phyloP scores from a whole-genome alignment of 1,284 basidiomycete genomes.

The Pseudozyma tsukubaensis region DNA sequence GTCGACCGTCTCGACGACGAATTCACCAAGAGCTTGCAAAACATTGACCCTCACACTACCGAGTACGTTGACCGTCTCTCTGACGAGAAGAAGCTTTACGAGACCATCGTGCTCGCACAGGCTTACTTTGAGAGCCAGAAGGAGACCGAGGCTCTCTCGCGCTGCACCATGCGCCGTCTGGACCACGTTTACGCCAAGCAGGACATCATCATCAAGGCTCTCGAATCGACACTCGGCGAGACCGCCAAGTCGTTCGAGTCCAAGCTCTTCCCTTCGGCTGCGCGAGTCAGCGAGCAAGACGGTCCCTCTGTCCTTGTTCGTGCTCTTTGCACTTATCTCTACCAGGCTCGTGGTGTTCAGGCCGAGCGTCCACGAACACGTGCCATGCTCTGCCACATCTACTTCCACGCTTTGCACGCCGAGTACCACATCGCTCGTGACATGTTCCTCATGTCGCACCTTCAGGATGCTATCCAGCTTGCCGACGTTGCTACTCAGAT shows the following conservation, averaged over 20 bases:
- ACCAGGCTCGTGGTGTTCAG: slow-evolving; percentile 81
- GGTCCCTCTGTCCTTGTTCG: slow-evolving; percentile 81
- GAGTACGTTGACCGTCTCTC: slow-evolving; percentile 90
- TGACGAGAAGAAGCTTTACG: slow-evolving; percentile 93
- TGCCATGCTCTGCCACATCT: slow-evolving; percentile 97
- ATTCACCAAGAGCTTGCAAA: slow-evolving; percentile 96
- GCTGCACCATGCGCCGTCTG: slow-evolving; percentile 92
- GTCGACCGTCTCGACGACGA: slow-evolving; percentile 97
- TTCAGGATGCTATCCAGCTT: slow-evolving; percentile 94
- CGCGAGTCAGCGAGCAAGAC: slow-evolving; percentile 52
- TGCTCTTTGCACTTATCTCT: slow-evolving; percentile 88
- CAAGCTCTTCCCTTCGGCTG: slow-evolving; percentile 58
- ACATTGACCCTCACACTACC: slow-evolving; percentile 97
- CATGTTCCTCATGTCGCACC: slow-evolving; percentile 98
- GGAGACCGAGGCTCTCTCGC: slow-evolving; percentile 66
- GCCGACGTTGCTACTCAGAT: slow-evolving; percentile 98
- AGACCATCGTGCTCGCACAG: slow-evolving; percentile 90
- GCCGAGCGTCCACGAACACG: slow-evolving; percentile 88
- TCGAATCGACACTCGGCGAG: slow-evolving; percentile 75
- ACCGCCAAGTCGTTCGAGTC: slow-evolving; percentile 64
- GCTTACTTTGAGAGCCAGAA: slow-evolving; percentile 76
- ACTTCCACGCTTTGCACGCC: slow-evolving; percentile 90
- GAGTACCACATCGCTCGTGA: slow-evolving; percentile 97
- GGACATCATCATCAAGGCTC: slow-evolving; percentile 88
- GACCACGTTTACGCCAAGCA: slow-evolving; percentile 98